Base-by-base conservation (phyloP, 768 basidiomycete species). In the Pulveroboletus sp. region DNA sequence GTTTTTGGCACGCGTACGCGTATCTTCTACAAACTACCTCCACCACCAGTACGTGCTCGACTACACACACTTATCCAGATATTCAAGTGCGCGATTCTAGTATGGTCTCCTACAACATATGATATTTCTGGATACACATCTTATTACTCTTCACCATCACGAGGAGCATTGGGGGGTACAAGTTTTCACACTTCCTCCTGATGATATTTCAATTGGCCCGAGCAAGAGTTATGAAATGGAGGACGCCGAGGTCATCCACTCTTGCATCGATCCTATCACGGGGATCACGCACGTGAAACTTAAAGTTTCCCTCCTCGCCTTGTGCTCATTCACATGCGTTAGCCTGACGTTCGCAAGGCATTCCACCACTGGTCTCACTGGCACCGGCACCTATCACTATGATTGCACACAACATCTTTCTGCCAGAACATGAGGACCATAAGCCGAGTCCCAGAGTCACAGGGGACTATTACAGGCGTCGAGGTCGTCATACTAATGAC, bases 1-100 rank as follows among this genome's bases (percentile, higher is more conserved):
- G 27, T 50, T 13, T 19, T 50, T 17, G 53, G 55, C 19, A 41
- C 23, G 3, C 49, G 19, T 37, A 44, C 31, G 9, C 42, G 32
- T 8, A 3, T 19, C 8, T 51, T 47, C 3, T 39, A 51, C 27
- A 29, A 11, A 29, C 27, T 29, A 29, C 27, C 27, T 29, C 27
- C 4, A 29, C 8, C 8, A 19, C 46, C 8, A 7, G 12, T 29
- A 9, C 12, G 12, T 29, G 8, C 27, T 9, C 8, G 27, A 29
- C n/a, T n/a, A 9, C 8, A 9, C 12, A 11, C 12, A 7, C n/a
- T n/a, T n/a, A 29, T 9, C 8, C 12, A 2, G 12, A 9, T 11
- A 29, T 29, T 4, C 12, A 11, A 29, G 8, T 29, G 27, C 12
- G 27, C 9, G 5, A 11, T 4, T 9, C 12, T 11, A 29, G 27